phyloP scores from a whole-genome alignment of 148 eudicot species.

The Persicaria tinctoria region DNA sequence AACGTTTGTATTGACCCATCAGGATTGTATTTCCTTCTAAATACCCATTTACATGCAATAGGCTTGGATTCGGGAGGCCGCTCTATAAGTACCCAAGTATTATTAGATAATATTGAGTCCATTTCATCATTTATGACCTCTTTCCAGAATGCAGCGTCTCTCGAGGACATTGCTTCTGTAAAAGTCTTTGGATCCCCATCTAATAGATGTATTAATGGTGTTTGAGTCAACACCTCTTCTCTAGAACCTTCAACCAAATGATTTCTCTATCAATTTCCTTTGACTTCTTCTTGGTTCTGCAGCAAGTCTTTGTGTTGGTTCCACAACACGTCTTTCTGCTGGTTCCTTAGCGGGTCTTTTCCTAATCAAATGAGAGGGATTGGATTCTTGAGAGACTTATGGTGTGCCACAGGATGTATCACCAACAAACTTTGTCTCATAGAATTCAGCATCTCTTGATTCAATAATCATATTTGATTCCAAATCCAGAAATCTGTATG shows the following conservation, averaged over 20 bases:
- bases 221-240: background rate
- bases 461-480: background rate
- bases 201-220: background rate
- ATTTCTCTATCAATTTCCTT: background rate
- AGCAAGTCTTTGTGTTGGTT: too few species aligned
- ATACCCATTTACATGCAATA: slow-evolving; percentile 13
- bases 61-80: slow-evolving; percentile 15
- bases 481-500: background rate
- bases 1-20: slow-evolving; percentile 6
- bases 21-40: slow-evolving; percentile 4
- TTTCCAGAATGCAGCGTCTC: slow-evolving; percentile 11
- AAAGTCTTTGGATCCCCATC: slow-evolving; percentile 11
- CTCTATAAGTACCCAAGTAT: slow-evolving; percentile 9
- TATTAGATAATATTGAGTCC: slow-evolving; percentile 6
- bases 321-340: too few species aligned
- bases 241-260: background rate
- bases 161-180: slow-evolving; percentile 11
- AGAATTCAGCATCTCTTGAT: background rate
- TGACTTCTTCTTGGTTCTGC: background rate
- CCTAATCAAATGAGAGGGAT: too few species aligned
- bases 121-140: slow-evolving; percentile 16
- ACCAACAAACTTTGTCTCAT: background rate
- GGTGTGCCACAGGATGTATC: background rate
- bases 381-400: background rate
- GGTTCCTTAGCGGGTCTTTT: background rate